A percentile compares a stretch with the other conserved stretches of the same genome.
These are phyloP conservation scores for Anacardium occidentale DNA, from an alignment of 345 rosid genomes.

Conservation along the genomic window DNA sequence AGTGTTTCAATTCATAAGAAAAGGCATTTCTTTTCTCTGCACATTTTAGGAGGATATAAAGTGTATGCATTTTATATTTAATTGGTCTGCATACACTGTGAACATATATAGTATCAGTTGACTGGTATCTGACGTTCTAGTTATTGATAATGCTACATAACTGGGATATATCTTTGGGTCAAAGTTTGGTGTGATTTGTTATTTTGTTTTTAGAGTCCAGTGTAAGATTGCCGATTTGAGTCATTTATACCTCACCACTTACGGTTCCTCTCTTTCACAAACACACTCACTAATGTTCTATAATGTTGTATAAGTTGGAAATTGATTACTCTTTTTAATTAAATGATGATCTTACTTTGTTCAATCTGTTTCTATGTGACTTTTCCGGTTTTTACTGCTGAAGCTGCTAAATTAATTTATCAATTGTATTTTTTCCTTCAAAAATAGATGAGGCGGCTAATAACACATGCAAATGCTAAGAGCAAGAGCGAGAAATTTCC, in stretches of 20 bases:
- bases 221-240: not conserved
- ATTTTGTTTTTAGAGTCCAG: slow-evolving; percentile 4
- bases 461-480: slow-evolving; percentile 87
- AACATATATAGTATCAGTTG: not conserved
- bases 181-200: not conserved
- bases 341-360: not conserved
- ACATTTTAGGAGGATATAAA: slow-evolving; percentile 4
- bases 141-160: not conserved
- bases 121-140: not conserved
- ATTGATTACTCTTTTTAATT: not conserved
- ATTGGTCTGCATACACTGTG: not conserved
- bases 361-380: not conserved
- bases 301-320: not conserved
- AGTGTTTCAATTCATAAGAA: not conserved
- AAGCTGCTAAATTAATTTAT: not conserved
- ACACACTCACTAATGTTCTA: too few relatives aligned
- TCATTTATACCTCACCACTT: not conserved
- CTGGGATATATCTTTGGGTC: not conserved
- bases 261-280: not conserved
- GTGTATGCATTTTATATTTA: not conserved
- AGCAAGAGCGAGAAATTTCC: slow-evolving; percentile 98
- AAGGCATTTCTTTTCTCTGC: not conserved
- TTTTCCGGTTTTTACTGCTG: not conserved
- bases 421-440: slow-evolving; percentile 1
- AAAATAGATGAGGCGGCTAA: slow-evolving; percentile 75